Evolutionary conservation across 768 basidiomycete species (phyloP).

Genomic region (Xerocomellus amylosporus): DNA sequence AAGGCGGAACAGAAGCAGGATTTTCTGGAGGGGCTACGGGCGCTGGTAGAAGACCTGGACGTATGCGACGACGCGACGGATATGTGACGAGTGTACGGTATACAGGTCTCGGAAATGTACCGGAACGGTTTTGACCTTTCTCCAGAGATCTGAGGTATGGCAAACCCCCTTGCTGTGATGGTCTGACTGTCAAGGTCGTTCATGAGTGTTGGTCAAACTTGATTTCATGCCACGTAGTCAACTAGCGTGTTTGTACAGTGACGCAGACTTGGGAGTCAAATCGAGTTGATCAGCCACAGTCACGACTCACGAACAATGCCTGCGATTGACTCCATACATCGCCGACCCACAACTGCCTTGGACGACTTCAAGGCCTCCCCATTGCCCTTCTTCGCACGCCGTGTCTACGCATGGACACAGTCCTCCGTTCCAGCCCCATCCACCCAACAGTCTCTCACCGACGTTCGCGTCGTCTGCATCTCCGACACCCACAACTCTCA

Average conservation of each 20-base stretch:
- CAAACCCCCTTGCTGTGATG: too few relatives aligned
- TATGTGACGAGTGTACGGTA: constrained; percentile 2
- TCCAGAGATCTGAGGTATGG: too few relatives aligned
- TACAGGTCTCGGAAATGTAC: not conserved
- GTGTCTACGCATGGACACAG: constrained; percentile 14
- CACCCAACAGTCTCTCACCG: not conserved
- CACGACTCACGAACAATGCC: too few relatives aligned
- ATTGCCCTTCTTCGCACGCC: constrained; percentile 9
- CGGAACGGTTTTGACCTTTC: too few relatives aligned
- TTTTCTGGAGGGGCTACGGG: constrained; percentile 29
- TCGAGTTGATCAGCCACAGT: too few relatives aligned
- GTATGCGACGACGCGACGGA: not conserved
- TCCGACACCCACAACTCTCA: constrained; percentile 41
- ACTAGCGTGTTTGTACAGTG: too few relatives aligned
- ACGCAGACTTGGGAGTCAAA: too few relatives aligned
- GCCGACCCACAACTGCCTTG: not conserved
- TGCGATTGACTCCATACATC: not conserved
- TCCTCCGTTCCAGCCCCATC: not conserved
- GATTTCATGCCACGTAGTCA: too few relatives aligned
- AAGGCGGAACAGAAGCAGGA: constrained; percentile 39
- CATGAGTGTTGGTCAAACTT: too few relatives aligned
- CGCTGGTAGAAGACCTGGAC: constrained; percentile 31
- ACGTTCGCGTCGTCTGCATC: constrained; percentile 39
- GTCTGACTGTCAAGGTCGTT: too few relatives aligned
- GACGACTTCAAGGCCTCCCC: constrained; percentile 11